A percentile compares a stretch with the other conserved stretches of the same genome.
Conservation (phyloP, 345 rosid genomes). For the Mangifera indica region DNA sequence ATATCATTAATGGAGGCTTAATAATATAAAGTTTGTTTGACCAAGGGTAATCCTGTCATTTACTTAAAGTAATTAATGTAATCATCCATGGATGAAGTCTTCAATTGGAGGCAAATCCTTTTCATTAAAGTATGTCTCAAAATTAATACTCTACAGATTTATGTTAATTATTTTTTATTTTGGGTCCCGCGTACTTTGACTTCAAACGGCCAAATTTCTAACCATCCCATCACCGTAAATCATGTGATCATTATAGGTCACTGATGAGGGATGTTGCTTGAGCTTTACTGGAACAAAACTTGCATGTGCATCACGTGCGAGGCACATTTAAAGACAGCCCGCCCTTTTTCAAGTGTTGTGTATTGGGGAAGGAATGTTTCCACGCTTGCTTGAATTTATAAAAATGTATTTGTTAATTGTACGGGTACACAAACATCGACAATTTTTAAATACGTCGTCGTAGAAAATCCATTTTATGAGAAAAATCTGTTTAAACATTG, state of each 20-base stretch:
- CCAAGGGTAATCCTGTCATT: conserved; percentile 20
- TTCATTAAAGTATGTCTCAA: conserved; percentile 27
- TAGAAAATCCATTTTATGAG: no score
- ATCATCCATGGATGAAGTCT: background rate
- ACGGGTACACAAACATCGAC: background rate
- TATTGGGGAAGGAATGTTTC: conserved; percentile 1
- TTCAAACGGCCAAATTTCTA: background rate
- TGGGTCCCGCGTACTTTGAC: conserved; percentile 10
- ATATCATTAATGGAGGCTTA: no score
- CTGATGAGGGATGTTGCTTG: conserved; percentile 27
- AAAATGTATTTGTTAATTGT: background rate
- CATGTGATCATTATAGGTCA: no score
- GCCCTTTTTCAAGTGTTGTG: background rate
- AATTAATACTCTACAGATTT: background rate
- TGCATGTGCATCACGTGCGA: conserved; percentile 21
- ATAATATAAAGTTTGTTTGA: background rate
- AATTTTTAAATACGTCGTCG: background rate
- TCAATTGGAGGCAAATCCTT: conserved; percentile 35
- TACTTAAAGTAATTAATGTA: background rate
- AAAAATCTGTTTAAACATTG: no score
- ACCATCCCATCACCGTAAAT: conserved; percentile 7
- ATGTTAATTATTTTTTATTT: background rate
- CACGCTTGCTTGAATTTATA: background rate
- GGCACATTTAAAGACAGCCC: background rate
- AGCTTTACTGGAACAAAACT: conserved; percentile 17